Conservation (phyloP, 2,329 filamentous ascomycete genomes). For the Pseudogymnoascus sp. region DNA sequence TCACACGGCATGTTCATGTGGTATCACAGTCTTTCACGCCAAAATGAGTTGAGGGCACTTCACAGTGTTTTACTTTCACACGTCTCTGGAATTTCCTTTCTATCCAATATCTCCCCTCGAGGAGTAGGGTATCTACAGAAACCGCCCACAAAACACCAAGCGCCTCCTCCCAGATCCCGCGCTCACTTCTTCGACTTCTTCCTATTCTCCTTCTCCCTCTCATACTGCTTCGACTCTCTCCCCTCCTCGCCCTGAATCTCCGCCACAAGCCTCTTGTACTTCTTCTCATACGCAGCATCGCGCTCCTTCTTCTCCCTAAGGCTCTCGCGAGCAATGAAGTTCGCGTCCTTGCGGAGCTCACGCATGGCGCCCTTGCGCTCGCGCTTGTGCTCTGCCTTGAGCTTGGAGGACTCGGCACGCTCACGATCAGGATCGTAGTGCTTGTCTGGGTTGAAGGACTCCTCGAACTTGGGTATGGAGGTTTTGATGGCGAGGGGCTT, state of each 20-base stretch:
- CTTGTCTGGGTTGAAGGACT: constrained; percentile 85
- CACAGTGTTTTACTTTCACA: not conserved
- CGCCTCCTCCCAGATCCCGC: not conserved
- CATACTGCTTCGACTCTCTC: constrained; percentile 77
- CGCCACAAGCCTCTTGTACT: constrained; percentile 83
- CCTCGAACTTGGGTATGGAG: constrained; percentile 90
- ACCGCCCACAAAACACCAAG: not conserved
- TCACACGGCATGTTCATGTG: not conserved
- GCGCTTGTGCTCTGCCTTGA: constrained; percentile 85
- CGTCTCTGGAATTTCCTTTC: not conserved
- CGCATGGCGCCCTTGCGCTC: constrained; percentile 92
- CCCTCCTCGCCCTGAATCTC: constrained; percentile 96
- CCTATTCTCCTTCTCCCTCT: constrained; percentile 70
- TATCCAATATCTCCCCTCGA: constrained; percentile 4
- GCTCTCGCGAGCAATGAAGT: constrained; percentile 86
- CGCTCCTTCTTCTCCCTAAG: constrained; percentile 86
- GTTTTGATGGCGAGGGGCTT: constrained; percentile 79
- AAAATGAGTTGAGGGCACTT: not conserved
- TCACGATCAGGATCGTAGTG: constrained; percentile 96
- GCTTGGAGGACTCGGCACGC: constrained; percentile 73
- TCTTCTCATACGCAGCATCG: constrained; percentile 91
- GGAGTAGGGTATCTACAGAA: constrained; percentile 6
- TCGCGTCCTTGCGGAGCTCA: constrained; percentile 89
- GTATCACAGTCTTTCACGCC: not conserved
- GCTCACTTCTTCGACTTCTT: constrained; percentile 52